A percentile compares a stretch with the other conserved stretches of the same genome.
Conservation (phyloP, 164 flowering plant species). For the Vitis amurensis region DNA sequence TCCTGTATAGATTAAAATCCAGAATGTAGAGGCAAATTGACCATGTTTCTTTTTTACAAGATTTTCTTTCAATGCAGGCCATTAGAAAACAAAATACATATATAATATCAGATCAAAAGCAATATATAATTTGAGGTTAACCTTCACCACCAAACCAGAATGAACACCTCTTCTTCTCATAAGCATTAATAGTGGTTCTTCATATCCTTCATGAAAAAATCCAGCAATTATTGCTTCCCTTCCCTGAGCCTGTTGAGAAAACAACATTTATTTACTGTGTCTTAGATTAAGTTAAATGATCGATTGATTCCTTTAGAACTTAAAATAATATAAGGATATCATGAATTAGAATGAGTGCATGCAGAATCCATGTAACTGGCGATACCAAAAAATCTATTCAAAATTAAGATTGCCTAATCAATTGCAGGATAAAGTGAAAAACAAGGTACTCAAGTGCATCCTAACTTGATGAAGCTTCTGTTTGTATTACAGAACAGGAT, state of each 20-base stretch:
- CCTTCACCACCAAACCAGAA: slow-evolving; percentile 97
- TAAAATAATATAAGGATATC: background rate
- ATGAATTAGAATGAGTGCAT: background rate
- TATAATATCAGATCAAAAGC: no score
- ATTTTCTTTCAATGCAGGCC: background rate
- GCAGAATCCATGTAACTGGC: background rate
- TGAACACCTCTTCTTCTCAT: slow-evolving; percentile 98
- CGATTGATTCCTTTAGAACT: background rate
- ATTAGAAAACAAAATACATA: no score
- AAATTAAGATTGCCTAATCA: background rate
- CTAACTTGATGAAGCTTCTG: background rate
- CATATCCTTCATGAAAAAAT: slow-evolving; percentile 95
- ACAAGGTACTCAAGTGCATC: background rate
- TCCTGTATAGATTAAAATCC: background rate
- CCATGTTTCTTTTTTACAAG: background rate
- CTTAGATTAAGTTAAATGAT: background rate
- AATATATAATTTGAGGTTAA: slow-evolving; percentile 11
- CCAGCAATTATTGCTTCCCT: slow-evolving; percentile 91
- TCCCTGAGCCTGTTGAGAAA: slow-evolving; percentile 66
- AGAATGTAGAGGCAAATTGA: background rate
- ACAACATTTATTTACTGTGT: background rate
- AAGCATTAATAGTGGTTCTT: slow-evolving; percentile 85
- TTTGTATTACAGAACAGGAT: background rate
- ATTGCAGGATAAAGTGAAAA: background rate
- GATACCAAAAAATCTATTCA: background rate